Conservation (phyloP, 2,329 filamentous ascomycete genomes). For the Aspergillus sp. region DNA sequence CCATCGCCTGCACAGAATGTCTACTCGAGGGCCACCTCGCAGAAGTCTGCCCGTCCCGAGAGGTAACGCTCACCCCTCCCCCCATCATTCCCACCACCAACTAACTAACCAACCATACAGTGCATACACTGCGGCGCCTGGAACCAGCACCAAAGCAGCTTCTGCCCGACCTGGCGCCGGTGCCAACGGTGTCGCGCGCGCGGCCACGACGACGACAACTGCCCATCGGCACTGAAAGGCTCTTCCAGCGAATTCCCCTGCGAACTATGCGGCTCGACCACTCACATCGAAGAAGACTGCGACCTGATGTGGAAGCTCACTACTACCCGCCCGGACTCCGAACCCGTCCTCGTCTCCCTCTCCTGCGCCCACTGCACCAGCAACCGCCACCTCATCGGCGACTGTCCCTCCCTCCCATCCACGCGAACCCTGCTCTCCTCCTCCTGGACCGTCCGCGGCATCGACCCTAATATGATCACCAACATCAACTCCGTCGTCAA, state of each 20-base stretch:
- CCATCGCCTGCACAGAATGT: conserved; percentile 47
- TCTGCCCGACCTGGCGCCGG: conserved; percentile 44
- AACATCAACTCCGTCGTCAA: conserved; percentile 38
- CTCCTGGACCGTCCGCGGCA: conserved; percentile 42
- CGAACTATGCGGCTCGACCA: conserved; percentile 57
- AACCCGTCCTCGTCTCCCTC: conserved; percentile 43
- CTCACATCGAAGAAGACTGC: conserved; percentile 64
- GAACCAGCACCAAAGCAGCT: conserved; percentile 41
- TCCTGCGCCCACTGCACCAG: conserved; percentile 49
- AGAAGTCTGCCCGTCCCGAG: conserved; percentile 45
- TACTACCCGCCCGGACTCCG: conserved; percentile 20
- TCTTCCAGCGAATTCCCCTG: conserved; percentile 59
- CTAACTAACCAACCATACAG: conserved; percentile 19
- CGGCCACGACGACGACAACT: conserved; percentile 58
- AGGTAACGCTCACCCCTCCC: conserved; percentile 35
- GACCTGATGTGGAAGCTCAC: conserved; percentile 58
- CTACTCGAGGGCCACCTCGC: conserved; percentile 46
- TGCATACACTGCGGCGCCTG: conserved; percentile 48
- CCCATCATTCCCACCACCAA: neutral
- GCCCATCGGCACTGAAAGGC: conserved; percentile 60
- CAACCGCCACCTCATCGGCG: conserved; percentile 46
- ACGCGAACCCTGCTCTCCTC: conserved; percentile 31
- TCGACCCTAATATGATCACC: conserved; percentile 39
- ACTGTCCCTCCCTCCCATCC: conserved; percentile 40
- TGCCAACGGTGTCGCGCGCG: conserved; percentile 62